Percentiles rank a stretch among this genome's conserved stretches.
These are phyloP conservation scores for Claviceps citrina DNA, from an alignment of 2,329 filamentous ascomycete genomes.

Conservation along the genomic window DNA sequence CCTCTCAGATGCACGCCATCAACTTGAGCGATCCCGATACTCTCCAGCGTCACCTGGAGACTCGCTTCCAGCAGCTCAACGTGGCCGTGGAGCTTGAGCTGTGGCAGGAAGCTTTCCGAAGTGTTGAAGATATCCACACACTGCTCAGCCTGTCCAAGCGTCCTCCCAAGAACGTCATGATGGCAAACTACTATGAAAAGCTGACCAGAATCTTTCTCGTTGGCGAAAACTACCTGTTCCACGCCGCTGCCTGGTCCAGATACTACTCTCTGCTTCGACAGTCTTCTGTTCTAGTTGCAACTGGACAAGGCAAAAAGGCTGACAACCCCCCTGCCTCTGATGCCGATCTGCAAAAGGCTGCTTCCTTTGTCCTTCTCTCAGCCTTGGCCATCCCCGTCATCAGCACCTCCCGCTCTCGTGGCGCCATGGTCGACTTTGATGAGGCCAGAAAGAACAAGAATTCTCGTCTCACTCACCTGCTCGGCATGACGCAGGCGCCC, in stretches of 20 bases:
- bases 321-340: slow-evolving; percentile 86
- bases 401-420: slow-evolving; percentile 90
- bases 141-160: slow-evolving; percentile 95
- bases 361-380: slow-evolving; percentile 88
- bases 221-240: slow-evolving; percentile 98
- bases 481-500: slow-evolving; percentile 82
- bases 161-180: slow-evolving; percentile 97
- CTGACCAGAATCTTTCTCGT: slow-evolving; percentile 96
- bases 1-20: slow-evolving; percentile 97
- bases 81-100: slow-evolving; percentile 94
- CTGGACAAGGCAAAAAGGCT: slow-evolving; percentile 78
- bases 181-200: slow-evolving; percentile 99
- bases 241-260: slow-evolving; percentile 90
- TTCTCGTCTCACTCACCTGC: slow-evolving; percentile 83
- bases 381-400: slow-evolving; percentile 97
- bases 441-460: slow-evolving; percentile 99
- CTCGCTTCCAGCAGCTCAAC: slow-evolving; percentile 95
- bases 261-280: slow-evolving; percentile 95
- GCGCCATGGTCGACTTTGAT: slow-evolving; percentile 90
- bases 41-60: slow-evolving; percentile 91
- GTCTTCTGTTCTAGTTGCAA: slow-evolving; percentile 67
- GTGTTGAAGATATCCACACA: slow-evolving; percentile 96
- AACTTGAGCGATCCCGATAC: slow-evolving; percentile 97
- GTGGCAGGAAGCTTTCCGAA: slow-evolving; percentile 99
- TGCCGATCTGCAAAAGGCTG: slow-evolving; percentile 80